These are phyloP conservation scores for Citrus glauca DNA, from an alignment of 345 rosid genomes.

Conservation along the genomic window DNA sequence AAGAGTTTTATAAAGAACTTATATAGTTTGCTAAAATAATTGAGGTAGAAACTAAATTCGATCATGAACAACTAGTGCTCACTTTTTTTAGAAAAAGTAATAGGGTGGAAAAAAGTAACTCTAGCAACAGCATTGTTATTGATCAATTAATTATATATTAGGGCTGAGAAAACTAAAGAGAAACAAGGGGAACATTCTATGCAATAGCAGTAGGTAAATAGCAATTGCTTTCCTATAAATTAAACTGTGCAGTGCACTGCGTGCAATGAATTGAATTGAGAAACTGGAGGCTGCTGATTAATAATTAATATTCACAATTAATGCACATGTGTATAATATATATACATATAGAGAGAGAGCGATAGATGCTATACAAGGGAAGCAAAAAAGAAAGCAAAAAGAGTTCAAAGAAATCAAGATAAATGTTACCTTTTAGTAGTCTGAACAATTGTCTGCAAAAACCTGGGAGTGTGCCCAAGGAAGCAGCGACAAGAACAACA, in stretches of 20 bases:
- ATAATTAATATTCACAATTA: too few species aligned
- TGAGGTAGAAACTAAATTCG: neutral
- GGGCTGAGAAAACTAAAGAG: neutral
- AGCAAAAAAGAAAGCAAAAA: neutral
- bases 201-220: too few species aligned
- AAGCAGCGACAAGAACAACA: conserved; percentile 41
- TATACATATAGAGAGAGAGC: too few species aligned
- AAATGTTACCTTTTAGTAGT: conserved; percentile 28
- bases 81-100: too few species aligned
- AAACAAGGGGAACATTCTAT: neutral
- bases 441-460: conserved; percentile 31
- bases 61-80: neutral
- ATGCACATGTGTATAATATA: neutral
- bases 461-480: conserved; percentile 40
- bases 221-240: neutral
- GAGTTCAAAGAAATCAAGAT: conserved; percentile 7
- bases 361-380: too few species aligned
- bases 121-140: too few species aligned
- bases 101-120: too few species aligned
- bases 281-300: neutral
- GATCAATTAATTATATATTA: neutral
- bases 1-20: neutral
- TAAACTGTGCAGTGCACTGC: neutral
- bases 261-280: neutral
- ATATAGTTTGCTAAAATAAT: too few species aligned